Evolutionary conservation across 257 asterid species (phyloP), one percentile per base, ranked within the genome.

Genomic region (Haberlea rhodopensis): DNA sequence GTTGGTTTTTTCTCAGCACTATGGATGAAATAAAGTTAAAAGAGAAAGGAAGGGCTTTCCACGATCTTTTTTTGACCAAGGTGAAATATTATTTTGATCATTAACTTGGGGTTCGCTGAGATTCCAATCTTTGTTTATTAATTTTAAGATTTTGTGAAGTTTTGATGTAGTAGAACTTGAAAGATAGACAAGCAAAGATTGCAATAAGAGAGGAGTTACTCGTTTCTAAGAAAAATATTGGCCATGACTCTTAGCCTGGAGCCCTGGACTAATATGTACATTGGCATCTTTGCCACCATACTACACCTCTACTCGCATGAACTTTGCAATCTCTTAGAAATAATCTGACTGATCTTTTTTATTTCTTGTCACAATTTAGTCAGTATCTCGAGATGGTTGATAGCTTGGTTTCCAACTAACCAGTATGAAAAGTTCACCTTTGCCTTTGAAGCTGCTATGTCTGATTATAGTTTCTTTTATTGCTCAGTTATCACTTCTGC

Each of bases 21-120:
- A 78, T 91, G 88, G 95, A 91, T 77, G 96, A 76, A 80, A 86
- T 78, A 65, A 91, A 91, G 85, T 79, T 91, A 73, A 91, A 91
- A 88, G 96, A 91, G 85, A 91, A 87, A 80, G 98, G 91, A 77
- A 77, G 96, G 77, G 80, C 74, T 72, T 91, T 91, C 73, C 88
- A 91, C 74, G 96, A 89, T 63, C 80, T 89, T 71, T 91, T 91
- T 81, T 81, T 91, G 74, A 91, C 96, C 75, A 89, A 91, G 98
- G 98, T 91, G 67, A n/a, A 68, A 43, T 15, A 1, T n/a, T 34
- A 15, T 16, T 40, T 43, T 15, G 51, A 43, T 5, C 4, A 13
- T 4, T 5, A 43, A 16, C 46, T 43, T 43, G 19, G 13, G 13
- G 11, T 37, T 37, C 16, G n/a, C n/a, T n/a, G n/a, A n/a, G n/a